Conservation (phyloP, 306 rosid genomes). For the Morella rubra region DNA sequence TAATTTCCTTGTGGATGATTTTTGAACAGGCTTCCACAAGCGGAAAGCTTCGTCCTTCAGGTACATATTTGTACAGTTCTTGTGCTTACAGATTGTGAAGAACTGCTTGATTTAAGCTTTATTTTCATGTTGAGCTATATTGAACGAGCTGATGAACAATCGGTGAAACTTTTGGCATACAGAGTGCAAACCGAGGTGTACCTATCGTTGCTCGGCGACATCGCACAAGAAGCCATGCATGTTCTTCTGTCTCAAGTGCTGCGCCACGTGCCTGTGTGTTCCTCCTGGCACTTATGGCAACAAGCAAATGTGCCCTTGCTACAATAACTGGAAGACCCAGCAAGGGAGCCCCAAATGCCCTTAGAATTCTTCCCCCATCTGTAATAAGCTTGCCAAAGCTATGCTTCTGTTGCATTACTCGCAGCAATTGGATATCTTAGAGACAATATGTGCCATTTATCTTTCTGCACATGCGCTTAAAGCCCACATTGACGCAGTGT, state of each 20-base stretch:
- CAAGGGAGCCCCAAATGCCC: slow-evolving; percentile 97
- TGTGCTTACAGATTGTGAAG: not conserved
- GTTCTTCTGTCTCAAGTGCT: slow-evolving; percentile 91
- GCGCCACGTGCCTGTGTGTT: slow-evolving; percentile 74
- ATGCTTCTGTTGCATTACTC: not conserved
- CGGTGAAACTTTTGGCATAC: not conserved
- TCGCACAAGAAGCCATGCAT: slow-evolving; percentile 94
- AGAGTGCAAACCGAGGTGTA: slow-evolving; percentile 71
- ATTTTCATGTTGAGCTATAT: not conserved
- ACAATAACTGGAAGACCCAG: slow-evolving; percentile 92
- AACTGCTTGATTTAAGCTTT: not conserved
- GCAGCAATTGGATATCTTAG: not conserved
- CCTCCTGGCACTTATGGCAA: slow-evolving; percentile 83
- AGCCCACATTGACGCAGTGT: too few species aligned
- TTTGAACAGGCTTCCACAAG: slow-evolving; percentile 42
- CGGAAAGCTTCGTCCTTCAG: slow-evolving; percentile 55
- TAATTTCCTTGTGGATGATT: not conserved
- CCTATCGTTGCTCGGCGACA: slow-evolving; percentile 74
- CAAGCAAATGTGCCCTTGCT: slow-evolving; percentile 82
- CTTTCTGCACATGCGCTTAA: too few species aligned
- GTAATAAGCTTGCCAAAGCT: not conserved
- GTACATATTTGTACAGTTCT: slow-evolving; percentile 25
- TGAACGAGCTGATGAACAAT: too few species aligned
- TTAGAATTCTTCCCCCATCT: slow-evolving; percentile 17
- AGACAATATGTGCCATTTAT: too few species aligned